Base-by-base conservation (phyloP, 495 filamentous ascomycete species). In the Trichoderma erinaceum region DNA sequence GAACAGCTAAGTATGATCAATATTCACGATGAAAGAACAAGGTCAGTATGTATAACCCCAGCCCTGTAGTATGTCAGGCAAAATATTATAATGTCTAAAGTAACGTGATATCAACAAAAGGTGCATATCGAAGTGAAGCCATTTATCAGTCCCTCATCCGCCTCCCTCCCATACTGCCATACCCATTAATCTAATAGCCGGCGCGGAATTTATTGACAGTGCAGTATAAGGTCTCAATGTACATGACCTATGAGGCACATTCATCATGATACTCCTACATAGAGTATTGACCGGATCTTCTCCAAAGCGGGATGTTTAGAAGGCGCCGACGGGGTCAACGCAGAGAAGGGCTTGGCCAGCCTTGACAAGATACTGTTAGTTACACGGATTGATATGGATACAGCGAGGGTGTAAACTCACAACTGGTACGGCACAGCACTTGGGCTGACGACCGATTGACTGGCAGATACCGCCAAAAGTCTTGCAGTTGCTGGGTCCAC, bases 361-460 rank as follows among this genome's bases (percentile, higher is more conserved):
- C 56, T 61, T 7, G 27, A 61, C 2, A 61, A 8, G 12, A 48
- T 7, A 12, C 23, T 35, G 7, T 61, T 21, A 29, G 10, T 29
- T 6, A 5, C 29, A 29, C 0, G 27, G 11, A 23, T 12, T 32
- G 56, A 32, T 12, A 4, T 61, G 15, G 0, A 4, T 2, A 32
- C 10, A 25, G 25, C 27, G 21, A 7, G 2, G 11, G 2, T 6
- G n/a, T 12, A 16, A 32, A 1, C 74, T 73, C 71, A 76, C 74
- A 32, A 76, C 41, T 13, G 74, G 74, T 68, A 76, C 41, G 43
- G 71, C 66, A 35, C 74, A 76, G 74, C 74, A 76, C 64, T 70
- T 71, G 61, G 74, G 73, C 8, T 68, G 69, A 64, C 70, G 68
- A 38, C 74, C 73, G 23, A 64, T 50, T 1, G 71, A 71, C n/a